Evolutionary conservation across 2,329 filamentous ascomycete species (phyloP).

Genomic region (Ceratocystis albifundus): DNA sequence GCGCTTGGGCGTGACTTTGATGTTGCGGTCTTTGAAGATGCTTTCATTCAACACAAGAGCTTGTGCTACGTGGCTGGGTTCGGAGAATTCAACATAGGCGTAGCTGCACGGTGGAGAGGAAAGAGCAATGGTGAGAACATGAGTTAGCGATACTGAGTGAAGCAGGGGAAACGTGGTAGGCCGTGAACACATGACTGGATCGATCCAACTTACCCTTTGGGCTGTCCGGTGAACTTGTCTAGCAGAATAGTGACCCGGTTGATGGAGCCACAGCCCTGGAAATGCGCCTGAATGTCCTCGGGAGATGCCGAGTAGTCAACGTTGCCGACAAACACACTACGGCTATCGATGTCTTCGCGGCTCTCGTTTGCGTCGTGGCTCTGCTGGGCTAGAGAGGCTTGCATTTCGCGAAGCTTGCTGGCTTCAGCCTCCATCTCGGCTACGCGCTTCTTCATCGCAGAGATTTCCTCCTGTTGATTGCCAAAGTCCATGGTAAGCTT

Average conservation of each 20-base stretch:
- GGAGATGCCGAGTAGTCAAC: slow-evolving; percentile 96
- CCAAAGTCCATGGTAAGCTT: slow-evolving; percentile 13
- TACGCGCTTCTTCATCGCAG: slow-evolving; percentile 74
- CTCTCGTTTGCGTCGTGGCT: slow-evolving; percentile 74
- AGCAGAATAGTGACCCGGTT: slow-evolving; percentile 95
- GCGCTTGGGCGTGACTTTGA: slow-evolving; percentile 91
- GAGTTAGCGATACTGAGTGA: not conserved
- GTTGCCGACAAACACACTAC: slow-evolving; percentile 96
- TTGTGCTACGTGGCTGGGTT: slow-evolving; percentile 83
- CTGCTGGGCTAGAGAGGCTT: slow-evolving; percentile 73
- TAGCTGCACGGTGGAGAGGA: slow-evolving; percentile 48
- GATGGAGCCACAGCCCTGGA: slow-evolving; percentile 93
- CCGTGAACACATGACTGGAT: not conserved
- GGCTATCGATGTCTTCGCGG: slow-evolving; percentile 88
- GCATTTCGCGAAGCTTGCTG: slow-evolving; percentile 76
- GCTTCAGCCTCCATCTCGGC: slow-evolving; percentile 88
- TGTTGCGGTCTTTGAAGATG: slow-evolving; percentile 82
- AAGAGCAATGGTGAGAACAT: slow-evolving; percentile 19
- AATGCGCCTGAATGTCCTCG: slow-evolving; percentile 96
- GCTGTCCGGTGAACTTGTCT: slow-evolving; percentile 97
- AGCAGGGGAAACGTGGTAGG: not conserved
- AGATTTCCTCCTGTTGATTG: slow-evolving; percentile 58
- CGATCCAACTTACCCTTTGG: slow-evolving; percentile 68
- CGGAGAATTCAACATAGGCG: slow-evolving; percentile 96
- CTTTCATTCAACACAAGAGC: slow-evolving; percentile 94